Evolutionary conservation across 2,329 filamentous ascomycete species (phyloP), one percentile per base, ranked within the genome.

Genomic region (Aspergillus alliaceus): DNA sequence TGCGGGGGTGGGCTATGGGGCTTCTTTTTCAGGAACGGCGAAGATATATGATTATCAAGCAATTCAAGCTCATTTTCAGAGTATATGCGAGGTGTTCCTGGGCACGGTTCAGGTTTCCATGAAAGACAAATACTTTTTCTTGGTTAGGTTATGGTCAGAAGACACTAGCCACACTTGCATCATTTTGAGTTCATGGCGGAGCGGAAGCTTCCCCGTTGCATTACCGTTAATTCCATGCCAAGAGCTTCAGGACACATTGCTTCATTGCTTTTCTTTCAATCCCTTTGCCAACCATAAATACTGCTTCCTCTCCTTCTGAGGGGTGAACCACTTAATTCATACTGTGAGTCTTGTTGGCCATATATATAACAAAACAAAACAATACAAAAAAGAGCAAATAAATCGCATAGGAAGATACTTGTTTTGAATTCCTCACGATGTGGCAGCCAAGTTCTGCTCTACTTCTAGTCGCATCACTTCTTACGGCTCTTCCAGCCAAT

Each of bases 401-500:
- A 39, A 25, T 42, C 12, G 5, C 24, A 27, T 9, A 27, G 40
- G 24, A 44, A 31, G n/a, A 5, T 24, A n/a, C 35, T 32, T 27
- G 15, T 12, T 25, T 54, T 47, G 12, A 37, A n/a, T 47, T 40
- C 35, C 51, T 58, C 61, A 68, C 54, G 27, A 76, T 74, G 70
- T 63, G 74, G 60, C 69, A 66, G 50, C 66, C 67, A 51, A 68
- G 66, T 70, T 86, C 70, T 77, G 62, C 68, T 47, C 62, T 72
- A 49, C 83, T 69, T 80, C 84, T 68, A 78, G 82, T 64, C 60
- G 80, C 84, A 57, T 85, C 86, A 58, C 77, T 90, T 49, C 79
- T 95, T 62, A 83, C 89, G 60, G 82, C 85, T 55, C 71, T 90
- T 51, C 85, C 89, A 29, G 82, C 82, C 51, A 83, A 83, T 56